Evolutionary conservation across 306 rosid genomes (phyloP), one percentile per base, ranked within the genome.

Genomic region (Canavalia gladiata): DNA sequence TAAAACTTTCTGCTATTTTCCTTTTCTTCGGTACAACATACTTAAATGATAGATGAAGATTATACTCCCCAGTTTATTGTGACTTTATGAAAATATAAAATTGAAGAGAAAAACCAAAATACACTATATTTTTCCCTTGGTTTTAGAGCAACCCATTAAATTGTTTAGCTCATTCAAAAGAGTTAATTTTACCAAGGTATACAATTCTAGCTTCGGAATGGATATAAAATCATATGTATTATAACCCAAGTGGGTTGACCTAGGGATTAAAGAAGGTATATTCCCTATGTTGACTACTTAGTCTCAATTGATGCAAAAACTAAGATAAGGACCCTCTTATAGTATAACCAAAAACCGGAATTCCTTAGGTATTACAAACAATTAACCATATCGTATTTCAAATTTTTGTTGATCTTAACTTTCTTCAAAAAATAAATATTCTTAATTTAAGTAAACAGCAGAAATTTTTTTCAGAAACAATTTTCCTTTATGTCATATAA

Each of bases 1-100:
- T 67, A 66, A n/a, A 57, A 80, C 49, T 56, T 57, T 11, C 8
- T 73, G 63, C 56, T 74, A 35, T 37, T 58, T 82, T 39, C 74
- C 72, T 47, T 59, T 41, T 43, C 31, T 56, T 60, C 12, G 37
- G 35, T 4, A 45, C 7, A 30, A 51, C 81, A 37, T 46, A 72
- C 34, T 35, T 50, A 41, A 28, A 49, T 68, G 65, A 76, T 75
- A 34, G 41, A n/a, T 67, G 42, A 25, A 70, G 62, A 62, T 74
- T 50, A 58, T 67, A 58, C 6, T 49, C 31, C 47, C 52, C 52
- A 39, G 8, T 68, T 74, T 56, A 58, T 35, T 39, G 58, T 49
- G 52, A 59, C 31, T 68, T 10, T 34, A 56, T 79, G 45, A 58
- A 45, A 68, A 49, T 31, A 41, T 47, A 47, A 47, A 55, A 66